Conservation (phyloP, 202 grass and related monocot genomes). For the Zoysia matrella region DNA sequence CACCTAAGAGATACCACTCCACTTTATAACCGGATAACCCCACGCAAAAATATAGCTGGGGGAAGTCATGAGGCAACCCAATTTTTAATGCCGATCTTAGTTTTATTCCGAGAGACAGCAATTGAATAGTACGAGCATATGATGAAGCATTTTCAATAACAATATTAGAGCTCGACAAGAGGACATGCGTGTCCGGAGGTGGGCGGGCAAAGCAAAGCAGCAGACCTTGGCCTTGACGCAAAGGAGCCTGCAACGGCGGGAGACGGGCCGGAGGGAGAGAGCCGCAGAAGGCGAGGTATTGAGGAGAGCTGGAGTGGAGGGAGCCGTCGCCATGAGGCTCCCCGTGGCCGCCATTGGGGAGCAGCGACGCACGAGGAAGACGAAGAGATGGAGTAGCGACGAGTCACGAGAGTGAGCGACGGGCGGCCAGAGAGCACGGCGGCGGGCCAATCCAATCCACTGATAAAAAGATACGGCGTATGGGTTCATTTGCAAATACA, state of each 20-base stretch:
- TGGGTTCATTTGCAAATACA: neutral
- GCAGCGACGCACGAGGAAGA: neutral
- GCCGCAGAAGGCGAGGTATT: neutral
- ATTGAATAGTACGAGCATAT: no score
- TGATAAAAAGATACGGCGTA: neutral
- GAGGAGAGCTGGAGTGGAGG: slow-evolving; percentile 22
- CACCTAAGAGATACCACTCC: neutral
- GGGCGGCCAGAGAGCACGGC: slow-evolving; percentile 24
- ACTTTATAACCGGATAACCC: neutral
- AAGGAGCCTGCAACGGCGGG: slow-evolving; percentile 30
- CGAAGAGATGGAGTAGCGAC: neutral
- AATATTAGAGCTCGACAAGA: neutral
- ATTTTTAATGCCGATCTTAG: neutral
- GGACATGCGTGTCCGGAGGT: neutral
- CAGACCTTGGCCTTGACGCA: slow-evolving; percentile 24
- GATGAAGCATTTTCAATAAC: no score
- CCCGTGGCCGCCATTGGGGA: slow-evolving; percentile 46
- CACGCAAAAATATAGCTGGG: neutral
- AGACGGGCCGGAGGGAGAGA: slow-evolving; percentile 39
- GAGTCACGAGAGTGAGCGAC: neutral
- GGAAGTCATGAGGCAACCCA: neutral
- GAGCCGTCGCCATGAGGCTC: slow-evolving; percentile 35
- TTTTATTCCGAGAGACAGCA: neutral
- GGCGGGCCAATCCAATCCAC: slow-evolving; percentile 37
- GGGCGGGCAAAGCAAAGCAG: neutral